phyloP scores from a whole-genome alignment of 306 rosid genomes.

The Albizia julibrissin region DNA sequence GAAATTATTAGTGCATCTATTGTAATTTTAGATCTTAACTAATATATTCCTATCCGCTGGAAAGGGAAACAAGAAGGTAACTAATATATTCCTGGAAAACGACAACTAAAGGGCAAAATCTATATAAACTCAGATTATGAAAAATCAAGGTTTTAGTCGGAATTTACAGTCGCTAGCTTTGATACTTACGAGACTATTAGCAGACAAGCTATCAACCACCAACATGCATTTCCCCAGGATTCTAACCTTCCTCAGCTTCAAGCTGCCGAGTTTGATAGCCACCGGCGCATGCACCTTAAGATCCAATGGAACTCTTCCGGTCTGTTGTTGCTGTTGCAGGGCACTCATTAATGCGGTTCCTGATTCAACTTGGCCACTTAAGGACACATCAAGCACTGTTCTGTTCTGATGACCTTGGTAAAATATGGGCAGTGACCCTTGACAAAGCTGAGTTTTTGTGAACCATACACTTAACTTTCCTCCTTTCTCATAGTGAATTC shows the following conservation, averaged over 20 bases:
- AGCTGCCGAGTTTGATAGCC: conserved; percentile 49
- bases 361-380: conserved; percentile 51
- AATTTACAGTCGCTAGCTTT: conserved; percentile 57
- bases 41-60: background rate
- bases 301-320: conserved; percentile 56
- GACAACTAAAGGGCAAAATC: background rate
- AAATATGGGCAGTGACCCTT: conserved; percentile 56
- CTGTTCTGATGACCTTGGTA: conserved; percentile 69
- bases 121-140: background rate
- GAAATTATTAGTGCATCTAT: background rate
- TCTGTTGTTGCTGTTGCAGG: conserved; percentile 59
- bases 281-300: conserved; percentile 58
- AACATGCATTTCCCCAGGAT: conserved; percentile 51
- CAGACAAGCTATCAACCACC: conserved; percentile 59
- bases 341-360: conserved; percentile 56
- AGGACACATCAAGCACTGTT: conserved; percentile 48
- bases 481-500: conserved; percentile 59
- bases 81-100: background rate
- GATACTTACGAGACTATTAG: conserved; percentile 52
- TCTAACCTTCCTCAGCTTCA: conserved; percentile 57
- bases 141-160: conserved; percentile 40
- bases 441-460: conserved; percentile 51
- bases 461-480: conserved; percentile 59
- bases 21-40: background rate
- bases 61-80: background rate